Evolutionary conservation across 2,329 filamentous ascomycete genomes (phyloP).

Genomic region (Penicillium crustosum): DNA sequence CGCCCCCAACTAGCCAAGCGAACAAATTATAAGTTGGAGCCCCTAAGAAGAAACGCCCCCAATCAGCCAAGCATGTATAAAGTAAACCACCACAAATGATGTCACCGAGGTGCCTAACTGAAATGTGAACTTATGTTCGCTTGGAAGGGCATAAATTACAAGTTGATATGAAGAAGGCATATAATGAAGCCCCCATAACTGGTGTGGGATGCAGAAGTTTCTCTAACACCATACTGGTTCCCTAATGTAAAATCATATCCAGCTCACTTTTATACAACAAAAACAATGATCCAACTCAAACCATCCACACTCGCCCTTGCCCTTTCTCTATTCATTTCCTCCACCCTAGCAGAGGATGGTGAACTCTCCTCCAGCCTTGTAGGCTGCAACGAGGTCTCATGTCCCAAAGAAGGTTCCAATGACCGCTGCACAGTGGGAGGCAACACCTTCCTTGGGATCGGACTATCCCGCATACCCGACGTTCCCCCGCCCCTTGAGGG

Average conservation of each 20-base stretch:
- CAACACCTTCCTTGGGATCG: not conserved
- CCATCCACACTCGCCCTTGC: not conserved
- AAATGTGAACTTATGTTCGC: not conserved
- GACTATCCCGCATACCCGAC: not conserved
- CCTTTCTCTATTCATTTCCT: not conserved
- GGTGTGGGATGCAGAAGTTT: too few species aligned
- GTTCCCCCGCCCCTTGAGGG: not conserved
- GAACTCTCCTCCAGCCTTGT: not conserved
- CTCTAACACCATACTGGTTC: not conserved
- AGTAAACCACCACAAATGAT: not conserved
- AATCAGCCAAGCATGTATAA: too few species aligned
- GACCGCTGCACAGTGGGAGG: not conserved
- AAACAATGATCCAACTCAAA: not conserved
- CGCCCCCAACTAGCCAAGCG: not conserved
- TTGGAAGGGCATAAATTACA: not conserved
- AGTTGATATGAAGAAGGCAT: not conserved
- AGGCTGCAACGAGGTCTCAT: constrained; percentile 1
- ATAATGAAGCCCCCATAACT: not conserved
- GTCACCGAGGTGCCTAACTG: not conserved
- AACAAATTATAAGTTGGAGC: too few species aligned
- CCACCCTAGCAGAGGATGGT: not conserved
- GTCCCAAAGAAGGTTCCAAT: not conserved
- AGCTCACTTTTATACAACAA: not conserved
- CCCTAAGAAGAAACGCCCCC: too few species aligned
- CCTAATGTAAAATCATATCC: too few species aligned